These are phyloP conservation scores for Parietichytrium sp. DNA, from an alignment of 108 stramenopile genomes.

Conservation along the genomic window DNA sequence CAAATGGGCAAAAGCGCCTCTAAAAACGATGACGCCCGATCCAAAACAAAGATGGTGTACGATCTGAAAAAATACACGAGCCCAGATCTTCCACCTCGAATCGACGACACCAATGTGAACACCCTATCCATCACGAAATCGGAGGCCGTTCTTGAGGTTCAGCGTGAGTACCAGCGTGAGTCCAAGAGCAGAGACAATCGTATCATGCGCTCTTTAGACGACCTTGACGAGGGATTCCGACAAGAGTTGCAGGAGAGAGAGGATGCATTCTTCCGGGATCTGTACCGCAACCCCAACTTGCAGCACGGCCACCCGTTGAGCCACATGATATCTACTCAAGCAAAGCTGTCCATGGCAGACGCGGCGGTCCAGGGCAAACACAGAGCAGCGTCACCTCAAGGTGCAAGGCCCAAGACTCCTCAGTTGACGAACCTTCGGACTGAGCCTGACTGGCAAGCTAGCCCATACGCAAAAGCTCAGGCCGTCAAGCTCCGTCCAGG, in stretches of 20 bases:
- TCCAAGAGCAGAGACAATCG: too few relatives aligned
- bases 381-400: too few relatives aligned
- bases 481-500: too few relatives aligned
- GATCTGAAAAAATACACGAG: neutral
- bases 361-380: neutral
- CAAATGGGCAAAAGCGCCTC: neutral
- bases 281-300: slow-evolving; percentile 40
- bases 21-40: neutral
- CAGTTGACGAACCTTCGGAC: too few relatives aligned
- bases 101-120: neutral
- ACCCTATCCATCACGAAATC: neutral
- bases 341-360: slow-evolving; percentile 28
- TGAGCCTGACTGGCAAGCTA: too few relatives aligned
- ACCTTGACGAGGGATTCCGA: neutral
- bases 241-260: slow-evolving; percentile 36
- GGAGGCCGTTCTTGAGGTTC: neutral
- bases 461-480: too few relatives aligned
- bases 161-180: neutral
- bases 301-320: slow-evolving; percentile 49
- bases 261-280: slow-evolving; percentile 47
- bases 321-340: slow-evolving; percentile 49
- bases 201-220: too few relatives aligned
- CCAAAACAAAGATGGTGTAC: neutral
- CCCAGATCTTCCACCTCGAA: slow-evolving; percentile 8
- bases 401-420: too few relatives aligned